These are phyloP conservation scores for Eucalyptus sp. DNA, from an alignment of 345 rosid genomes.

Conservation along the genomic window DNA sequence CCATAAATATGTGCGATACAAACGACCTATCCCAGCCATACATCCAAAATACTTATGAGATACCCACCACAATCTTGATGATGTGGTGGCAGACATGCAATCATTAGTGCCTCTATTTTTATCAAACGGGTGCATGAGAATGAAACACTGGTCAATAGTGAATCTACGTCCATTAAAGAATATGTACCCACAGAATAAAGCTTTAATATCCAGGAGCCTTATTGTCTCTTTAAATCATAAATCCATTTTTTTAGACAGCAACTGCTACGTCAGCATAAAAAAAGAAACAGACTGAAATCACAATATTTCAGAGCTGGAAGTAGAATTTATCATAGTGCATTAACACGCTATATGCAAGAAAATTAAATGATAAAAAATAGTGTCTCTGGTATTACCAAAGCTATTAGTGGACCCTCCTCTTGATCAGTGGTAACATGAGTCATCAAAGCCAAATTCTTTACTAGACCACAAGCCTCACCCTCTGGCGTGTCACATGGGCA, in stretches of 20 bases:
- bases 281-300: background rate
- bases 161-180: background rate
- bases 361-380: background rate
- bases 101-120: background rate
- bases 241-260: background rate
- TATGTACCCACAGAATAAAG: background rate
- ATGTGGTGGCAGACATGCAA: background rate
- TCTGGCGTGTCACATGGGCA: constrained; percentile 99
- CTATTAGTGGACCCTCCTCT: constrained; percentile 78
- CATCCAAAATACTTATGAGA: background rate
- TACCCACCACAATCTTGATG: background rate
- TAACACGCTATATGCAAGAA: background rate
- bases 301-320: background rate
- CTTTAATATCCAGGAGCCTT: background rate
- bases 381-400: constrained; percentile 34
- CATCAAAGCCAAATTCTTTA: constrained; percentile 95
- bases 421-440: constrained; percentile 97
- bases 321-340: background rate
- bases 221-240: background rate
- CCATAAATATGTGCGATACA: background rate
- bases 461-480: constrained; percentile 95
- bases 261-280: background rate
- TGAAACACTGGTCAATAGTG: background rate
- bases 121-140: background rate
- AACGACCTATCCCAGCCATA: background rate